phyloP scores from a whole-genome alignment of 108 stramenopile species.

The Chaetoceros muelleri region DNA sequence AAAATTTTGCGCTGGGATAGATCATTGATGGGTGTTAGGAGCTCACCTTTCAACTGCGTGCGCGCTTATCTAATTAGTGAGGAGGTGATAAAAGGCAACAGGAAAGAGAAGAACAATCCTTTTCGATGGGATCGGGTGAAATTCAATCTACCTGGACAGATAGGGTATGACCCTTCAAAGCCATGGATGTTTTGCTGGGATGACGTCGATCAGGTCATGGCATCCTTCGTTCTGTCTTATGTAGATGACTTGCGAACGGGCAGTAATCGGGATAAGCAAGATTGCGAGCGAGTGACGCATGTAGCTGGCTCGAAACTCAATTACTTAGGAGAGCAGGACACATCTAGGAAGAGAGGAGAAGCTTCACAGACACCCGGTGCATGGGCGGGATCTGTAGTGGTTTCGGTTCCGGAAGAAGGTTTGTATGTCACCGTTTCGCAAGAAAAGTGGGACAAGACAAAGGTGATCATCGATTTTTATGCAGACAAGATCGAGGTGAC shows the following conservation, averaged over 20 bases:
- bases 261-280: background rate
- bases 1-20: slow-evolving; percentile 18
- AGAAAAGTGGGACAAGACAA: slow-evolving; percentile 17
- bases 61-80: slow-evolving; percentile 6
- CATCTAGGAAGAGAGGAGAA: slow-evolving; percentile 20
- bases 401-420: slow-evolving; percentile 2
- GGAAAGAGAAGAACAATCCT: slow-evolving; percentile 7
- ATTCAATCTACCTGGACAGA: slow-evolving; percentile 26
- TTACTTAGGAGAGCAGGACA: slow-evolving; percentile 44
- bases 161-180: slow-evolving; percentile 15
- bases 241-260: slow-evolving; percentile 27
- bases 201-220: slow-evolving; percentile 7
- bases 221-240: slow-evolving; percentile 14
- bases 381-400: slow-evolving; percentile 32
- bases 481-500: background rate
- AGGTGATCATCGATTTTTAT: background rate
- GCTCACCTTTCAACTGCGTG: slow-evolving; percentile 16
- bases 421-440: slow-evolving; percentile 8
- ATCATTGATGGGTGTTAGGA: slow-evolving; percentile 26
- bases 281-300: background rate
- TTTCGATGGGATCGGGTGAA: slow-evolving; percentile 19
- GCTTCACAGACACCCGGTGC: slow-evolving; percentile 18
- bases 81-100: slow-evolving; percentile 11
- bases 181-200: slow-evolving; percentile 18
- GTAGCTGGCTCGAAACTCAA: slow-evolving; percentile 1